A percentile compares a stretch with the other conserved stretches of the same genome.
phyloP scores from a whole-genome alignment of 805 yeast species.

The Starmerella vitae region DNA sequence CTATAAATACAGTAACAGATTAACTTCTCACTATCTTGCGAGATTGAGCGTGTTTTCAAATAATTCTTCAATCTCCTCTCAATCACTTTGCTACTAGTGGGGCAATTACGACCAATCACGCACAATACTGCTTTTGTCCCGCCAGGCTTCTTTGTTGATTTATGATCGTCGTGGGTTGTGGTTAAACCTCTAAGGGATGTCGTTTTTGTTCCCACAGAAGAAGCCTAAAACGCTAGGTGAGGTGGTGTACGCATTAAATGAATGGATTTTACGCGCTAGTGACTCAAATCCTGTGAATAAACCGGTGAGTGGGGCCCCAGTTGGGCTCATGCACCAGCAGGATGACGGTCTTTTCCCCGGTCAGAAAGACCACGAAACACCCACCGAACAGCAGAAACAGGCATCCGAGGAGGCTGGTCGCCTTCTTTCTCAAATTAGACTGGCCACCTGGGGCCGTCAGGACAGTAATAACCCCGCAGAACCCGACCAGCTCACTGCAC shows the following conservation, averaged over 20 bases:
- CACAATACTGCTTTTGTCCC: too few relatives aligned
- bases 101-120: too few relatives aligned
- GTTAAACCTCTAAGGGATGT: too few relatives aligned
- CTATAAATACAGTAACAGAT: too few relatives aligned
- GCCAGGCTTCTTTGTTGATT: too few relatives aligned
- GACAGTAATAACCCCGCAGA: slow-evolving; percentile 19
- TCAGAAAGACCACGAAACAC: background rate
- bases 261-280: slow-evolving; percentile 31
- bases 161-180: too few relatives aligned
- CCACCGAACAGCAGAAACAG: slow-evolving; percentile 23
- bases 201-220: slow-evolving; percentile 71
- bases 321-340: background rate
- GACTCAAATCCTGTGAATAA: slow-evolving; percentile 2
- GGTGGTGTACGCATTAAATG: slow-evolving; percentile 60
- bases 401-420: slow-evolving; percentile 23
- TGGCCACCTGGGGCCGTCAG: slow-evolving; percentile 12
- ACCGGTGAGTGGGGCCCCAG: slow-evolving; percentile 1
- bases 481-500: slow-evolving; percentile 60
- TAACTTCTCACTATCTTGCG: too few relatives aligned
- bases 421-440: slow-evolving; percentile 15
- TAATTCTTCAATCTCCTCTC: too few relatives aligned
- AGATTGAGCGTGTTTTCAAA: too few relatives aligned
- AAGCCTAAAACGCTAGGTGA: slow-evolving; percentile 85
- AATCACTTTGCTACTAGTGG: too few relatives aligned
- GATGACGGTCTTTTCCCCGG: background rate